phyloP scores from a whole-genome alignment of 202 grass and related monocot genomes.

The Panicum virgatum region DNA sequence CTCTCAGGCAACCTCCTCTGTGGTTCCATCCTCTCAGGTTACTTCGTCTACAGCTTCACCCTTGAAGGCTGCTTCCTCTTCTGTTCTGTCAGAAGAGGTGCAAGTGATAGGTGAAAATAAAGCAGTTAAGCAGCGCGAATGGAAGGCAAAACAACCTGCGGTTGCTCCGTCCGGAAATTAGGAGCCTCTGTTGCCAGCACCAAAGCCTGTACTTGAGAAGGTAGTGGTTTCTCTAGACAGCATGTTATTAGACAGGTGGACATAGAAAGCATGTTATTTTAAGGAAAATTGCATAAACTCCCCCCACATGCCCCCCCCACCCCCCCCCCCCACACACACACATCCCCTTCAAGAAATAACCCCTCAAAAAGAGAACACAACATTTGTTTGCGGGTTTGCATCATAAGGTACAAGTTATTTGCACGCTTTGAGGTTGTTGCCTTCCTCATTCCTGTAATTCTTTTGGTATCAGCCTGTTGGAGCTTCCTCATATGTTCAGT shows the following conservation, averaged over 20 bases:
- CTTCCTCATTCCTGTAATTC: conserved; percentile 8
- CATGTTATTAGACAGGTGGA: background rate
- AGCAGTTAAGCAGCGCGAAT: conserved; percentile 48
- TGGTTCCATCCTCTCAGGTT: conserved; percentile 26
- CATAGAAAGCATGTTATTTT: background rate
- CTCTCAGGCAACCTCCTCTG: conserved; percentile 32
- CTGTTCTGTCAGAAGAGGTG: conserved; percentile 24
- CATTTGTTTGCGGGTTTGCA: background rate
- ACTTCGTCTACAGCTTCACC: conserved; percentile 31
- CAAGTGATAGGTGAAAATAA: conserved; percentile 38
- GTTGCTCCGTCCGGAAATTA: conserved; percentile 41
- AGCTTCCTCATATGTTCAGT: conserved; percentile 55
- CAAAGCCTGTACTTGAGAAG: conserved; percentile 63
- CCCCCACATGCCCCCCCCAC: background rate
- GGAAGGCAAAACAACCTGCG: conserved; percentile 54
- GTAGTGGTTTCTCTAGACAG: conserved; percentile 32
- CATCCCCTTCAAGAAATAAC: background rate
- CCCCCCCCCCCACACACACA: background rate
- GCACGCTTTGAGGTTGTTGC: background rate
- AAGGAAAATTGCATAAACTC: background rate
- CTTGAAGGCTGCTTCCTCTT: conserved; percentile 35
- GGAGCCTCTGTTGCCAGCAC: conserved; percentile 76
- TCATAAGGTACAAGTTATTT: background rate
- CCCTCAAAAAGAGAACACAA: background rate
- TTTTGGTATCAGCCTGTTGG: conserved; percentile 59